Evolutionary conservation across 1,284 basidiomycete species (phyloP).

Genomic region (Mycena citricolor): DNA sequence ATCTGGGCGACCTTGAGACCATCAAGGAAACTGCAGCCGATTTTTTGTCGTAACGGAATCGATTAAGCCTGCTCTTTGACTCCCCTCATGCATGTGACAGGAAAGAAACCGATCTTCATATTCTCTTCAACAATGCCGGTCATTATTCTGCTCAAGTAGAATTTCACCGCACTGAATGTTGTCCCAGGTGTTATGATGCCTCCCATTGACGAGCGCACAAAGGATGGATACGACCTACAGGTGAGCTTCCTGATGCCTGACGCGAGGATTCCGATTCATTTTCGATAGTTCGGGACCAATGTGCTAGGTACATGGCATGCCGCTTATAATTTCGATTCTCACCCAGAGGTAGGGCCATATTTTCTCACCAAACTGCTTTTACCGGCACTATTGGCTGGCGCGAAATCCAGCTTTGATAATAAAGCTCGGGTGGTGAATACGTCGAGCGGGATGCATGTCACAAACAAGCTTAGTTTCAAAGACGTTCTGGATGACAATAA

Average conservation of each 20-base stretch:
- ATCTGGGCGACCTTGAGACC: slow-evolving; percentile 41
- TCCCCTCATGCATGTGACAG: slow-evolving; percentile 25
- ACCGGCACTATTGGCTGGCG: slow-evolving; percentile 38
- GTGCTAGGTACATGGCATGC: slow-evolving; percentile 35
- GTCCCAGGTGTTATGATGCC: slow-evolving; percentile 45
- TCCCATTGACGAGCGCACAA: slow-evolving; percentile 25
- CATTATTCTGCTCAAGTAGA: slow-evolving; percentile 28
- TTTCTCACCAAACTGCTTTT: slow-evolving; percentile 50
- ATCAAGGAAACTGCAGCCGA: slow-evolving; percentile 46
- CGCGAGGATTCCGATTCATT: background rate
- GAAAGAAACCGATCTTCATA: slow-evolving; percentile 40
- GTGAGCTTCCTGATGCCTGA: background rate
- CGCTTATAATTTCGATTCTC: slow-evolving; percentile 38
- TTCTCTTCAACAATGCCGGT: slow-evolving; percentile 48
- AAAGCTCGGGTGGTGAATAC: slow-evolving; percentile 43
- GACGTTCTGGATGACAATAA: slow-evolving; percentile 32
- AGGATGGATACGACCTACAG: slow-evolving; percentile 31
- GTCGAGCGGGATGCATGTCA: slow-evolving; percentile 37
- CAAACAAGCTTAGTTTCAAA: slow-evolving; percentile 32
- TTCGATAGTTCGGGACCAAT: slow-evolving; percentile 52
- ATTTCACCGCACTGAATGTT: background rate
- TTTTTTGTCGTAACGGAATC: slow-evolving; percentile 43
- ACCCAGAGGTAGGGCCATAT: slow-evolving; percentile 44
- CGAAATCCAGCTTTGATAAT: slow-evolving; percentile 28
- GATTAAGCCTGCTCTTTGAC: background rate